Percentiles rank a stretch among this genome's conserved stretches.
phyloP scores from a whole-genome alignment of 257 asterid genomes.

The Handroanthus guayacan region DNA sequence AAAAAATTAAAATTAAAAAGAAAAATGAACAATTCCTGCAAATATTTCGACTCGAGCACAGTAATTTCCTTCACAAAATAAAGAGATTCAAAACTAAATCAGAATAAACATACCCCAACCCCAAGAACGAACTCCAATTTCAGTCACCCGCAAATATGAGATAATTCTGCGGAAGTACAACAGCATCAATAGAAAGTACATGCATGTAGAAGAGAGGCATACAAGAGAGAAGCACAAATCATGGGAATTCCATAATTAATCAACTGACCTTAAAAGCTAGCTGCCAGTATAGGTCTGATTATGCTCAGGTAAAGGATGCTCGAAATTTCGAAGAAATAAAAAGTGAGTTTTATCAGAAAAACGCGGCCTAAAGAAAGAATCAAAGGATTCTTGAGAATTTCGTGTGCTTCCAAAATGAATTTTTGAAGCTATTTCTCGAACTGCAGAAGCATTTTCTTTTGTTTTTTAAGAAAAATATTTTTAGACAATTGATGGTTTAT shows the following conservation, averaged over 20 bases:
- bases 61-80: not conserved
- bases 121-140: not conserved
- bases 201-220: not conserved
- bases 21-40: not conserved
- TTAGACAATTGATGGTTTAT: not conserved
- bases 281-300: not conserved
- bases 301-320: not conserved
- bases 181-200: conserved; percentile 16
- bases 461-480: not conserved
- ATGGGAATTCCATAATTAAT: conserved; percentile 6
- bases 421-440: not conserved
- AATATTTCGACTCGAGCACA: not conserved
- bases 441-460: too few species aligned
- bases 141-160: conserved; percentile 3
- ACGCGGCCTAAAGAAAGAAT: not conserved
- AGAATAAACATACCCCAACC: not conserved
- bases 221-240: not conserved
- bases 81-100: not conserved
- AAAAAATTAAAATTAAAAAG: not conserved
- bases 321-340: not conserved
- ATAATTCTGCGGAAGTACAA: not conserved
- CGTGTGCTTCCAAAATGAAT: not conserved
- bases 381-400: not conserved
- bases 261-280: conserved; percentile 23
- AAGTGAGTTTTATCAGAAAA: not conserved